These are phyloP conservation scores for Tolypocladium ovalisporum DNA, from an alignment of 2,329 filamentous ascomycete species.

Conservation along the genomic window DNA sequence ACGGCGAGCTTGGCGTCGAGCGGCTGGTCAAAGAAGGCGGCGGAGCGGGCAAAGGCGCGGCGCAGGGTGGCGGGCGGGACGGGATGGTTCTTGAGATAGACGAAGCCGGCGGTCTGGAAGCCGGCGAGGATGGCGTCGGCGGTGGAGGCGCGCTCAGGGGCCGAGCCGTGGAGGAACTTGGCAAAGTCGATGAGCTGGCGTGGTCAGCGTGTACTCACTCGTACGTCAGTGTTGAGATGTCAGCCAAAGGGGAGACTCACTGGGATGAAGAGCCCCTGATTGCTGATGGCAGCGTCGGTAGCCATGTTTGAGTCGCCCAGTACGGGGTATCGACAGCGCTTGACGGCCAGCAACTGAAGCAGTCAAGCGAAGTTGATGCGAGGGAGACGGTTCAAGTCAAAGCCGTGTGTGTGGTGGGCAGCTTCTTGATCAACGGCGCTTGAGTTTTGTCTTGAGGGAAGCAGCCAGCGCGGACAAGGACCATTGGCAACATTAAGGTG, in stretches of 20 bases:
- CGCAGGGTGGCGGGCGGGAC: constrained; percentile 49
- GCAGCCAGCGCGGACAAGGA: background rate
- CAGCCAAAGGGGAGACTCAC: constrained; percentile 21
- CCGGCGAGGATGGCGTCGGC: constrained; percentile 65
- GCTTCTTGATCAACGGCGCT: background rate
- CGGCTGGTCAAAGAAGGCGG: constrained; percentile 58
- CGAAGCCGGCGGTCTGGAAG: constrained; percentile 79
- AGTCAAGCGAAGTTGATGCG: background rate
- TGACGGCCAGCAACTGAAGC: background rate
- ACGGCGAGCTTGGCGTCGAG: constrained; percentile 52
- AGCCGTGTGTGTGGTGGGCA: background rate
- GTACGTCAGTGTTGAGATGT: background rate
- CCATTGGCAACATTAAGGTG: background rate
- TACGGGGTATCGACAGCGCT: background rate
- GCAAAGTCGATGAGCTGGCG: constrained; percentile 48
- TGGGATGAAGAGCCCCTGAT: constrained; percentile 43
- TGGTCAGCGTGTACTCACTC: background rate
- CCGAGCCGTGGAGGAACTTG: constrained; percentile 54
- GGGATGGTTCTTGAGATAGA: constrained; percentile 75
- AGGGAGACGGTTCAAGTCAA: background rate
- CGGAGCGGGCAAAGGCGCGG: constrained; percentile 55
- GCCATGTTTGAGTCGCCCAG: constrained; percentile 10
- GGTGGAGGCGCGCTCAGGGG: constrained; percentile 48
- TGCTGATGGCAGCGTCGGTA: constrained; percentile 33
- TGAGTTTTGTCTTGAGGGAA: background rate